These are phyloP conservation scores for Hippophae tibetana DNA, from an alignment of 306 rosid genomes.

Conservation along the genomic window DNA sequence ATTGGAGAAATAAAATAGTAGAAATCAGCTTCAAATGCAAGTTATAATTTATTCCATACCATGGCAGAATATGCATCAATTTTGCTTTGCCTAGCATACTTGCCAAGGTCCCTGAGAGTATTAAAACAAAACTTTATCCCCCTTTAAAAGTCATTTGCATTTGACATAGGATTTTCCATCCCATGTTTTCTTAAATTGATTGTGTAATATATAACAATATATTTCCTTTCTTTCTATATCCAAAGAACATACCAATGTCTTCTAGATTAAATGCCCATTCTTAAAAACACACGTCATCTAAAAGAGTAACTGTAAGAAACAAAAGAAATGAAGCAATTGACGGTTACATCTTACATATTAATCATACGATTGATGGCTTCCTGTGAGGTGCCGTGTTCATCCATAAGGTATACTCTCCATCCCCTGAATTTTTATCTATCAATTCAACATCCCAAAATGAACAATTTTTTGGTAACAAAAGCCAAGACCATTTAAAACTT, in stretches of 20 bases:
- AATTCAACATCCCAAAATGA: neutral
- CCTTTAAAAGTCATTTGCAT: too few species aligned
- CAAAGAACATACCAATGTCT: neutral
- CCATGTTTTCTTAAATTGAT: too few species aligned
- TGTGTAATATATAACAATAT: neutral
- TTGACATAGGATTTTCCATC: neutral
- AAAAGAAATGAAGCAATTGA: neutral
- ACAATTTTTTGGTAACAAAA: neutral
- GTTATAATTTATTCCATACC: constrained; percentile 18
- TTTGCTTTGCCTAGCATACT: constrained; percentile 27
- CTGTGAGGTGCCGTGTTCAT: constrained; percentile 82
- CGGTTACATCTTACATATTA: constrained; percentile 35
- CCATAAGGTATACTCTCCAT: constrained; percentile 84
- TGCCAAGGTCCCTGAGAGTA: constrained; percentile 32
- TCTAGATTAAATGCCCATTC: neutral
- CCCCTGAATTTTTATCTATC: constrained; percentile 46
- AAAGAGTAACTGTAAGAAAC: neutral
- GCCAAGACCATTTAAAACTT: neutral
- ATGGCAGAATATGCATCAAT: constrained; percentile 45
- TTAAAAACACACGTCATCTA: too few species aligned
- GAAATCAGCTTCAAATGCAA: neutral
- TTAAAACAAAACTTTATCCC: constrained; percentile 1
- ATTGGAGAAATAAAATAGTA: neutral
- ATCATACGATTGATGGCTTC: constrained; percentile 64
- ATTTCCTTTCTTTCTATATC: neutral